A percentile compares a stretch with the other conserved stretches of the same genome.
Conservation (phyloP, 331 rosid species). For the Quercus phellos region DNA sequence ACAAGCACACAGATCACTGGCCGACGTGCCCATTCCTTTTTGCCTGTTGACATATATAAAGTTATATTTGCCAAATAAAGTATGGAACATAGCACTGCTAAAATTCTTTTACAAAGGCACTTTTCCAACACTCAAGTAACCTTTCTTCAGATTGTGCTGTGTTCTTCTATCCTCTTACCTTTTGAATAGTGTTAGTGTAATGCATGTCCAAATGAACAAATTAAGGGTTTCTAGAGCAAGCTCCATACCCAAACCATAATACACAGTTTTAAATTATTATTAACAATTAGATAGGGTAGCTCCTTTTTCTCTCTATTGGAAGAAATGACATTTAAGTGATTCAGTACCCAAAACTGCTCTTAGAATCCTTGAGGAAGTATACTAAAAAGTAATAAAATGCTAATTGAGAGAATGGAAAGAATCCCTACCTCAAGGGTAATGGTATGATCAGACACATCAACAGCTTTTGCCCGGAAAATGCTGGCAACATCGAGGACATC, state of each 20-base stretch:
- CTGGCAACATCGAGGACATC: conserved; percentile 55
- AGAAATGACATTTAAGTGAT: background rate
- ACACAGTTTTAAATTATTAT: background rate
- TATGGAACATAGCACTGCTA: background rate
- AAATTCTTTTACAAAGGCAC: background rate
- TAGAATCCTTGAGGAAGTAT: background rate
- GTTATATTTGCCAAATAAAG: background rate
- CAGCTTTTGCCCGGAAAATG: conserved; percentile 59
- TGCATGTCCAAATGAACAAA: background rate
- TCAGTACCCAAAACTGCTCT: background rate
- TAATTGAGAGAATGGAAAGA: background rate
- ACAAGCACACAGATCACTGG: too few species aligned
- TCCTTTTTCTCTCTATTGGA: background rate
- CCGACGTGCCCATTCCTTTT: too few species aligned
- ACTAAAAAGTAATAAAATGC: background rate
- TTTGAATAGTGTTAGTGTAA: background rate
- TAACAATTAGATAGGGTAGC: background rate
- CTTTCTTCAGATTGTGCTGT: background rate
- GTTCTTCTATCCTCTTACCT: background rate
- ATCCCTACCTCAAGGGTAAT: conserved; percentile 46
- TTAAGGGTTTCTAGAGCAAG: background rate
- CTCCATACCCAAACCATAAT: background rate
- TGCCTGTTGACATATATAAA: background rate
- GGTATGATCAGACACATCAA: conserved; percentile 62
- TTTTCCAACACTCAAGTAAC: background rate